Percentiles rank a stretch among this genome's conserved stretches.
Conservation (phyloP, 352 stramenopile genomes). For the Pythium phragmiticola region DNA sequence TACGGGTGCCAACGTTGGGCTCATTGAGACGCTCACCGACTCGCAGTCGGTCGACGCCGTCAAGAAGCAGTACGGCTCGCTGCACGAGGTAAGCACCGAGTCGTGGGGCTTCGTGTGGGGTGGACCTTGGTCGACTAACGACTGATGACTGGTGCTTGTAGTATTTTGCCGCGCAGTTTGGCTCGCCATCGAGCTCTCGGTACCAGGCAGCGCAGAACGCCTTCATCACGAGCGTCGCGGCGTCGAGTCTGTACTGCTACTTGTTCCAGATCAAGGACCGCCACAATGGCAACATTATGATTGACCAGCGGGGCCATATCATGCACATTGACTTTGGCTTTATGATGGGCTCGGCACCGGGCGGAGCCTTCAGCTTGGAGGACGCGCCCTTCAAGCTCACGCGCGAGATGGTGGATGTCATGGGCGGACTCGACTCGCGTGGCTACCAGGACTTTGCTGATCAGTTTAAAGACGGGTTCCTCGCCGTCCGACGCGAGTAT, state of each 20-base stretch:
- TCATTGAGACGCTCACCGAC: slow-evolving; percentile 92
- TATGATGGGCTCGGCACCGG: slow-evolving; percentile 92
- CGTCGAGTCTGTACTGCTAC: slow-evolving; percentile 93
- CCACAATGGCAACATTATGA: slow-evolving; percentile 97
- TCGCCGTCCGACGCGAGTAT: slow-evolving; percentile 82
- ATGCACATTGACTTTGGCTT: slow-evolving; percentile 98
- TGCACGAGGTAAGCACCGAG: slow-evolving; percentile 38
- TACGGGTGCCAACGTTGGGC: slow-evolving; percentile 82
- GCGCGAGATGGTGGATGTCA: slow-evolving; percentile 92
- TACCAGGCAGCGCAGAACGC: slow-evolving; percentile 84
- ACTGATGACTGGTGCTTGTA: neutral
- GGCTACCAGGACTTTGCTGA: slow-evolving; percentile 84
- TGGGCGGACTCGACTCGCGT: slow-evolving; percentile 74
- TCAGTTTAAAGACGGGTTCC: slow-evolving; percentile 90
- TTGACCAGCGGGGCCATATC: slow-evolving; percentile 89
- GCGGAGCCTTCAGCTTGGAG: slow-evolving; percentile 93
- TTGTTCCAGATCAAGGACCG: slow-evolving; percentile 94
- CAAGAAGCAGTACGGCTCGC: slow-evolving; percentile 80
- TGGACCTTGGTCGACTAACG: too few relatives aligned
- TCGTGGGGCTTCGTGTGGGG: too few relatives aligned
- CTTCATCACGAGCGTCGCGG: slow-evolving; percentile 90
- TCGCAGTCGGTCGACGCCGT: slow-evolving; percentile 91
- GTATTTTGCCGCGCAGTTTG: slow-evolving; percentile 50
- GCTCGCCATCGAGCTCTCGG: slow-evolving; percentile 31
- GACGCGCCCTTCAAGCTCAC: slow-evolving; percentile 96